phyloP scores from a whole-genome alignment of 2,329 filamentous ascomycete species.

The Helotiales sp. region DNA sequence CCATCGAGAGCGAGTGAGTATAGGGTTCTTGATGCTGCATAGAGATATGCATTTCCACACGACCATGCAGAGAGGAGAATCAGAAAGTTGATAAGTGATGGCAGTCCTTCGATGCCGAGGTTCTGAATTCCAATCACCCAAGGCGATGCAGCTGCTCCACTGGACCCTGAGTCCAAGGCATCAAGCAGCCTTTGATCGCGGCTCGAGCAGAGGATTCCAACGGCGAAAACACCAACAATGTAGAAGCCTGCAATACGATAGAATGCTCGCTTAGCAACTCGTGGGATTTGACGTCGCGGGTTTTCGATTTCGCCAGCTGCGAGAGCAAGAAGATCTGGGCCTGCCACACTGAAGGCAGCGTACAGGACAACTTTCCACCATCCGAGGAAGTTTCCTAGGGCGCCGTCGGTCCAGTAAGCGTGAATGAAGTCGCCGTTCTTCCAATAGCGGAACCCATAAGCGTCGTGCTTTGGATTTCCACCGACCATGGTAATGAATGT shows the following conservation, averaged over 20 bases:
- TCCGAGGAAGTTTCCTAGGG: slow-evolving; percentile 58
- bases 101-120: slow-evolving; percentile 46
- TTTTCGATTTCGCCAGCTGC: slow-evolving; percentile 54
- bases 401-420: slow-evolving; percentile 58
- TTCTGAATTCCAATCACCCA: slow-evolving; percentile 48
- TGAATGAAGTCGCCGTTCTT: slow-evolving; percentile 62
- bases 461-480: slow-evolving; percentile 51
- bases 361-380: slow-evolving; percentile 36
- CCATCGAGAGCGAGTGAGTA: slow-evolving; percentile 51
- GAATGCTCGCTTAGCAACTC: slow-evolving; percentile 47
- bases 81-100: slow-evolving; percentile 52
- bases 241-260: slow-evolving; percentile 58
- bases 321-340: slow-evolving; percentile 51
- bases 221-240: slow-evolving; percentile 38
- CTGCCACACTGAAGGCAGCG: slow-evolving; percentile 45
- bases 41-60: slow-evolving; percentile 54
- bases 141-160: slow-evolving; percentile 50
- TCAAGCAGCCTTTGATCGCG: slow-evolving; percentile 37
- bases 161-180: slow-evolving; percentile 36
- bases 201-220: slow-evolving; percentile 48
- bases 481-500: slow-evolving; percentile 58
- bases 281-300: slow-evolving; percentile 51
- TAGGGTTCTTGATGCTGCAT: slow-evolving; percentile 48
- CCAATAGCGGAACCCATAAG: slow-evolving; percentile 52
- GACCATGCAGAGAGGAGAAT: slow-evolving; percentile 53